Percentiles rank a stretch among this genome's conserved stretches.
Conservation (phyloP, 306 rosid species). For the Lathyrus sativus region DNA sequence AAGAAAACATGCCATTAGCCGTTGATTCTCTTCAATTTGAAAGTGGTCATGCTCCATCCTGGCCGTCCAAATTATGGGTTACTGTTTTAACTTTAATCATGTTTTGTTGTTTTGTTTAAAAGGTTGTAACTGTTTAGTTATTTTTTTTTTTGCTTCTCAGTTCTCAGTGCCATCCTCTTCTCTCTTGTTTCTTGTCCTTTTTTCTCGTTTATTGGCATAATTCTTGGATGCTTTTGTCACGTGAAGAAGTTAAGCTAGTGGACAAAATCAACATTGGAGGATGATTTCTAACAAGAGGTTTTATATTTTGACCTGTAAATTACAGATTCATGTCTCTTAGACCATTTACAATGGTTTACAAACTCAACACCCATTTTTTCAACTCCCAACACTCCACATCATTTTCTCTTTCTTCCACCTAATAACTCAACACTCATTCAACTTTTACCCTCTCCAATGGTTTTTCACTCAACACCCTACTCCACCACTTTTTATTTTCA, state of each 20-base stretch:
- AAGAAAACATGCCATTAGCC: conserved; percentile 98
- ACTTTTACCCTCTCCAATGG: too few relatives aligned
- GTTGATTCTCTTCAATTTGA: conserved; percentile 89
- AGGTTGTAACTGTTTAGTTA: conserved; percentile 30
- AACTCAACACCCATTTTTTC: too few relatives aligned
- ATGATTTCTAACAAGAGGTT: conserved; percentile 41
- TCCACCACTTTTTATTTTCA: too few relatives aligned
- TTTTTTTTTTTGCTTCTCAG: not conserved
- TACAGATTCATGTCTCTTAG: not conserved
- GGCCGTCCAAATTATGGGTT: conserved; percentile 42
- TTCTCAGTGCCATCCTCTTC: not conserved
- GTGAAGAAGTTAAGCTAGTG: conserved; percentile 64
- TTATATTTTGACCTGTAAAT: conserved; percentile 55
- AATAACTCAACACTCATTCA: too few relatives aligned
- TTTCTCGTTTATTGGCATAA: not conserved
- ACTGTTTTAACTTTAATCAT: conserved; percentile 58
- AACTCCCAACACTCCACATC: too few relatives aligned
- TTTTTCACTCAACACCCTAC: too few relatives aligned
- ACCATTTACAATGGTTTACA: too few relatives aligned
- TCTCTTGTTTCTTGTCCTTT: not conserved
- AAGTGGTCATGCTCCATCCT: conserved; percentile 44
- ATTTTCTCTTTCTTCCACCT: too few relatives aligned
- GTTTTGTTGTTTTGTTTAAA: conserved; percentile 33
- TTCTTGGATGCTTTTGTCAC: conserved; percentile 60
- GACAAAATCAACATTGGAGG: conserved; percentile 58